Evolutionary conservation across 2,329 filamentous ascomycete species (phyloP), one percentile per base, ranked within the genome.

Genomic region (Sphaerulina vaccinii): DNA sequence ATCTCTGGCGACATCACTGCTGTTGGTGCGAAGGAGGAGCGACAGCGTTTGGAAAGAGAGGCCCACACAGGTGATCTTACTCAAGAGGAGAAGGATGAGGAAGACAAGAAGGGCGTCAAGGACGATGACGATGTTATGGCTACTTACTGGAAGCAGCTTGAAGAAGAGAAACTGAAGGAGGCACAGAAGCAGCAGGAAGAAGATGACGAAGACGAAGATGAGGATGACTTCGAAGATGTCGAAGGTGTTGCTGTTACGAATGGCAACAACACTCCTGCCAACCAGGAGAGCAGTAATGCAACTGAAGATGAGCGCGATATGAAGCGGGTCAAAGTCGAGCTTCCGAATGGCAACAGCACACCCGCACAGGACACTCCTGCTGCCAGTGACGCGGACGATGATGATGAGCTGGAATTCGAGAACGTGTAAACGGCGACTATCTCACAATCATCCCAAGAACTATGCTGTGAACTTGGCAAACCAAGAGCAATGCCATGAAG

Each of bases 81-180:
- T n/a, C 72, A 74, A 1, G 75, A 79, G 21, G 73, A 77, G 21
- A 75, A 79, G 21, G 73, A 77, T 21, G 69, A 68, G 36, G 68
- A 72, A 5, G 65, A 75, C 39, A 65, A 63, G 56, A 67, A 67
- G 53, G 56, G 56, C 15, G 54, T 51, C 11, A 52, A 54, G 15
- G 57, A 42, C n/a, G 79, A 77, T 19, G 76, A 82, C 54, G 74
- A 78, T 23, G 74, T 79, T 36, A 79, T 90, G 56, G 84, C 85
- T 50, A 81, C 82, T 48, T 82, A 87, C 51, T 90, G 88, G 66
- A 80, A 80, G 32, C 80, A 79, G 52, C 75, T 90, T 15, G 84
- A 83, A 60, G 79, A 77, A 4, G 81, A 84, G 56, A 79, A 85
- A 67, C 75, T 67, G 44, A 65, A 71, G 39, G 63, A 71, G 39